Conservation (phyloP, 176 grass and related monocot species). For the Calamus simplicifolius region DNA sequence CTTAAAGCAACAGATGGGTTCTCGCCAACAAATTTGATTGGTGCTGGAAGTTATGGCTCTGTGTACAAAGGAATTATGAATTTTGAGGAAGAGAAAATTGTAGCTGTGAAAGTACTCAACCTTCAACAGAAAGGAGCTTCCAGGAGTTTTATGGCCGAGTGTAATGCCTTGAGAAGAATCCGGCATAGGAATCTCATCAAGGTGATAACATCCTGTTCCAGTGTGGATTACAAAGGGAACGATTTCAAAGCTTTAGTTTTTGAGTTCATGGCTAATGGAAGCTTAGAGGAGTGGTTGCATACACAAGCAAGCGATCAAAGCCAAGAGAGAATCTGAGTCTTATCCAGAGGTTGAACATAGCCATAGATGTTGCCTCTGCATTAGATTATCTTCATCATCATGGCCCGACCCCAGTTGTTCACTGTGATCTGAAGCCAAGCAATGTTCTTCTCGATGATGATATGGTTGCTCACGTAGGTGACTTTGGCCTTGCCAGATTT, state of each 20-base stretch:
- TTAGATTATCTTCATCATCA: slow-evolving; percentile 37
- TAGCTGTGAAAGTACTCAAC: slow-evolving; percentile 44
- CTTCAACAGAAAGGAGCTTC: slow-evolving; percentile 20
- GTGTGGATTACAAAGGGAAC: no score
- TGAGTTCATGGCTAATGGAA: slow-evolving; percentile 40
- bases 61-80: slow-evolving; percentile 33
- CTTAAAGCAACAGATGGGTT: slow-evolving; percentile 39
- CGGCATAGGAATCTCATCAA: no score
- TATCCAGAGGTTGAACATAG: no score
- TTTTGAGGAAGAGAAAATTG: not conserved
- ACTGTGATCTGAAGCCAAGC: slow-evolving; percentile 47
- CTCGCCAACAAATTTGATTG: slow-evolving; percentile 30
- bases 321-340: no score
- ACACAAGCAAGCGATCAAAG: no score
- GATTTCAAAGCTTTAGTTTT: slow-evolving; percentile 37
- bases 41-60: slow-evolving; percentile 36
- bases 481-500: slow-evolving; percentile 42
- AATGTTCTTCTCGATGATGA: slow-evolving; percentile 37
- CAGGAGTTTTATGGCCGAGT: slow-evolving; percentile 31
- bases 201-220: no score
- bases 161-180: no score
- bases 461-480: slow-evolving; percentile 31
- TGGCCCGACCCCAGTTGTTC: slow-evolving; percentile 8
- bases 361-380: slow-evolving; percentile 7
- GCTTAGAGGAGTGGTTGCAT: slow-evolving; percentile 4